These are phyloP conservation scores for Irineochytrium annulatum DNA, from an alignment of 192 early-diverging fungal genomes.

Conservation along the genomic window DNA sequence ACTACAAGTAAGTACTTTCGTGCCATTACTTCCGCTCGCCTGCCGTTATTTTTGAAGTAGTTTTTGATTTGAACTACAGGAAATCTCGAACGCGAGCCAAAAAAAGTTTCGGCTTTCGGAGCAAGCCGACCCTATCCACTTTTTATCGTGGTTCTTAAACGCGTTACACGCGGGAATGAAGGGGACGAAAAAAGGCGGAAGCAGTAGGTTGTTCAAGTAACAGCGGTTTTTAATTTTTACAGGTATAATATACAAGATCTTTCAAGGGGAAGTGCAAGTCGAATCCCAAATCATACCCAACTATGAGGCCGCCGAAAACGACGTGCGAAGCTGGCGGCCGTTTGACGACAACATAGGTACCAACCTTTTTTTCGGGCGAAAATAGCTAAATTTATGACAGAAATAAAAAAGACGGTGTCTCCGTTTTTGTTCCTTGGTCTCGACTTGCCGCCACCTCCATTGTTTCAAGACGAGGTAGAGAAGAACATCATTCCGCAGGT, in stretches of 20 bases:
- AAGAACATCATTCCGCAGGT: conserved; percentile 89
- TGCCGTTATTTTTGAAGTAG: background rate
- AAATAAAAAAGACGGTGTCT: conserved; percentile 43
- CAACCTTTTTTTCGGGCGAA: conserved; percentile 1
- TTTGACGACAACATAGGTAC: conserved; percentile 22
- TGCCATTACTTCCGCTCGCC: background rate
- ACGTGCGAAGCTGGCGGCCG: conserved; percentile 19
- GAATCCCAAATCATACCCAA: conserved; percentile 60
- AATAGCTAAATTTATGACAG: conserved; percentile 33
- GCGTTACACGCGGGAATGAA: conserved; percentile 80
- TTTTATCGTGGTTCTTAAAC: conserved; percentile 91
- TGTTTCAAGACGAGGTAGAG: conserved; percentile 83
- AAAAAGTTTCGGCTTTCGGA: conserved; percentile 73
- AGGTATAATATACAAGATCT: conserved; percentile 69
- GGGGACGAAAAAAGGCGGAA: conserved; percentile 63
- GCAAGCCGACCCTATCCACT: conserved; percentile 81
- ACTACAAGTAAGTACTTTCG: conserved; percentile 58
- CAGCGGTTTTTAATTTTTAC: background rate
- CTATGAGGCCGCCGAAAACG: conserved; percentile 17
- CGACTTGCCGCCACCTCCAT: conserved; percentile 84
- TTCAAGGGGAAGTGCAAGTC: conserved; percentile 81
- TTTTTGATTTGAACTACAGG: conserved; percentile 38
- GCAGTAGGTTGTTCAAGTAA: conserved; percentile 42
- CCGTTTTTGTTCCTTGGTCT: conserved; percentile 87
- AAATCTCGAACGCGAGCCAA: conserved; percentile 77